Base-by-base conservation (phyloP, 2,329 filamentous ascomycete species). In the Fusarium robinianum region DNA sequence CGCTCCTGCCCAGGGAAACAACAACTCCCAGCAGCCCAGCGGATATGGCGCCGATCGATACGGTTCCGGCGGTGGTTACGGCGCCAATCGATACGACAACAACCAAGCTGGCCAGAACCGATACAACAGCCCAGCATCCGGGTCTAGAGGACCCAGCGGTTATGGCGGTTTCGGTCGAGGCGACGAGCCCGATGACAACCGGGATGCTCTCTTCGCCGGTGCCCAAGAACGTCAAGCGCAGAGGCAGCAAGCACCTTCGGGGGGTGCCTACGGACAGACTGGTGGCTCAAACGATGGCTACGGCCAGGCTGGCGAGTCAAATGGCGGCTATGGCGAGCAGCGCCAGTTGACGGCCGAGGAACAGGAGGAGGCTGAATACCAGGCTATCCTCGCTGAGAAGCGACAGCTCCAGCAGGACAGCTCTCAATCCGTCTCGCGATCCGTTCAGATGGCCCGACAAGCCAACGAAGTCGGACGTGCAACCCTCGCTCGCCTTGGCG, bases 331-430 rank as follows among this genome's bases (percentile, higher is more conserved):
- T 51, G 80, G 88, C 38, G 83, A 85, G 43, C 79, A 87, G 46
- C 81, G 88, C 33, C 82, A 95, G 66, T 72, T 96, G 55, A 95
- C 89, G 0, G 89, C 84, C 2, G 90, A 96, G 57, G 81, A 82
- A 76, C 72, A 89, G 64, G 89, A 96, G 43, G 73, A 79, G 72
- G 70, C 85, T 52, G 84, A 94, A 48, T 80, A 91, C 9, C 76
- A 83, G 46, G 81, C 82, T 0, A 83, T 71, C 16, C 60, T 85
- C 12, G 46, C 57, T 4, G 66, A 72, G 57, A 72, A 71, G 58
- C 76, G 84, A 56, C 80, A 95, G 61, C 78, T 90, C 63, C 92
- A 92, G 66, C 80, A 90, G 54, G 84, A 88, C 48, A 88, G 90
- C 62, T 65, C 64, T n/a, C 57, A 62, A 1, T 71, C 69, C 3